A percentile compares a stretch with the other conserved stretches of the same genome.
Conservation (phyloP, 306 rosid species). For the Quillaja saponaria region DNA sequence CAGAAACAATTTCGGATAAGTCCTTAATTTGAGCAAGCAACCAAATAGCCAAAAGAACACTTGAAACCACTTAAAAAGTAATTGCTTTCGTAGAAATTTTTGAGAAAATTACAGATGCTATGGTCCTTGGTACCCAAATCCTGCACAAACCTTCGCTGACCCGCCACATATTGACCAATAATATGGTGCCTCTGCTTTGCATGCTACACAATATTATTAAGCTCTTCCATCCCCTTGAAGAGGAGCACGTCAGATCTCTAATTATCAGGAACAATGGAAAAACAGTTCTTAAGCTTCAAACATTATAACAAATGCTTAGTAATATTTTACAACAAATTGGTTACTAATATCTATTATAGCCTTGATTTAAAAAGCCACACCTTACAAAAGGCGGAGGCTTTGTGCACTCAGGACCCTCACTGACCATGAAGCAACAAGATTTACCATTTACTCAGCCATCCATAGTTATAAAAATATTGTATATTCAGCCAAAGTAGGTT, state of each 20-base stretch:
- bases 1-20: neutral
- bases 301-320: neutral
- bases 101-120: constrained; percentile 63
- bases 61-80: constrained; percentile 63
- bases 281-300: neutral
- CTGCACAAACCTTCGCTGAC: constrained; percentile 52
- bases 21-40: constrained; percentile 42
- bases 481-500: no score
- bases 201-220: constrained; percentile 68
- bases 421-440: no score
- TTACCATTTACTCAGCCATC: no score
- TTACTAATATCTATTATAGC: no score
- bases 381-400: no score
- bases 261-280: constrained; percentile 27
- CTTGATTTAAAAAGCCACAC: constrained; percentile 11
- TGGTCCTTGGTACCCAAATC: constrained; percentile 69
- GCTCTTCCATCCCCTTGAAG: constrained; percentile 90
- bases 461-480: no score
- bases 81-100: constrained; percentile 72
- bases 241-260: constrained; percentile 67
- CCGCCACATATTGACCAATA: constrained; percentile 84
- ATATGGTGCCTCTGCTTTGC: constrained; percentile 97
- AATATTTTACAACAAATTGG: constrained; percentile 4
- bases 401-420: no score
- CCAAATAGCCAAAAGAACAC: constrained; percentile 4